Evolutionary conservation across 2,329 filamentous ascomycete species (phyloP).

Genomic region (Cladosporium sp.): DNA sequence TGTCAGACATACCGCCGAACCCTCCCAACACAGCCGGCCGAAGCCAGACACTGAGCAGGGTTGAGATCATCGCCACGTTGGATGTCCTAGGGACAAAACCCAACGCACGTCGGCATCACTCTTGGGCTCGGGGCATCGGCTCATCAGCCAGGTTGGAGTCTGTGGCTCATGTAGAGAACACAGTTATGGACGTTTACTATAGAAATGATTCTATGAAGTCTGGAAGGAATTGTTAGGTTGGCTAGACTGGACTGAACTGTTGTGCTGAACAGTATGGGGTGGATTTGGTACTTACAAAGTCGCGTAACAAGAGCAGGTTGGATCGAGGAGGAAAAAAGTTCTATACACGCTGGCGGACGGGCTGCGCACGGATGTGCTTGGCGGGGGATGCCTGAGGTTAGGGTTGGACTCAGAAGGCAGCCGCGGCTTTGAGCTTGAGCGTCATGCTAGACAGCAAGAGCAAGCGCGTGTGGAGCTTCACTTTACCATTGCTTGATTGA

Average conservation of each 20-base stretch:
- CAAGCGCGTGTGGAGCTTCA: constrained; percentile 8
- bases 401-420: not conserved
- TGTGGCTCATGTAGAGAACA: constrained; percentile 26
- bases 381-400: not conserved
- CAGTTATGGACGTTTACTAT: constrained; percentile 24
- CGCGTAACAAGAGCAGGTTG: constrained; percentile 6
- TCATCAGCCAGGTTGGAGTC: constrained; percentile 40
- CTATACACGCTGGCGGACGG: not conserved
- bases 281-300: constrained; percentile 16
- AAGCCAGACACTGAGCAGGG: constrained; percentile 35
- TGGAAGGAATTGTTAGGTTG: constrained; percentile 7
- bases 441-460: constrained; percentile 14
- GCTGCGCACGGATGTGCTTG: not conserved
- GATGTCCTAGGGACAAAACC: not conserved
- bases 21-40: constrained; percentile 34
- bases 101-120: constrained; percentile 36
- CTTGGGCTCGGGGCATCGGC: constrained; percentile 36
- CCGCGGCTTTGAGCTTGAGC: not conserved
- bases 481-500: constrained; percentile 1
- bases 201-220: constrained; percentile 25
- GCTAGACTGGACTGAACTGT: not conserved
- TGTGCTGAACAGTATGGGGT: not conserved
- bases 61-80: constrained; percentile 38
- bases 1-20: constrained; percentile 38
- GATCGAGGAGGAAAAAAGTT: not conserved